Conservation (phyloP, 306 rosid genomes). For the Castanopsis chinensis region DNA sequence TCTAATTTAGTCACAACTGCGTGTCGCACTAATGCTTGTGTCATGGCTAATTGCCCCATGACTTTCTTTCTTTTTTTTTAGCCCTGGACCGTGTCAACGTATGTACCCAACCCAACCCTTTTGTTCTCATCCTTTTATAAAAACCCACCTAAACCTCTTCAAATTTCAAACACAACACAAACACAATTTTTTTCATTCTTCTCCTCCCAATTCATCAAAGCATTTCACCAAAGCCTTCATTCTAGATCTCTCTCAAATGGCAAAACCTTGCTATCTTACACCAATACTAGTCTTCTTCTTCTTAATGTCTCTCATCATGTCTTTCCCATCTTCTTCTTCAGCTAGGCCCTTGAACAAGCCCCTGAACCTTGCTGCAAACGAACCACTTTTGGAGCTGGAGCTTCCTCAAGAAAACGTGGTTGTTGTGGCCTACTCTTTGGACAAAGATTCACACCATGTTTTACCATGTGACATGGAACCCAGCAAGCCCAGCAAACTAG, state of each 20-base stretch:
- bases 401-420: slow-evolving; percentile 22
- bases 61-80: too few species aligned
- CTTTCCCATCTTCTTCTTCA: slow-evolving; percentile 6
- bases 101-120: too few species aligned
- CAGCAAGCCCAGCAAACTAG: neutral
- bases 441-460: neutral
- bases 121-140: too few species aligned
- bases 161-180: neutral
- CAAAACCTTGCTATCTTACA: slow-evolving; percentile 3
- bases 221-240: neutral
- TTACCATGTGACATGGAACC: slow-evolving; percentile 5
- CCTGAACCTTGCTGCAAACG: neutral
- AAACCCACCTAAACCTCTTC: too few species aligned
- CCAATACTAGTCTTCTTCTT: neutral
- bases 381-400: neutral
- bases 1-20: too few species aligned
- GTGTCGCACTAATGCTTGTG: too few species aligned
- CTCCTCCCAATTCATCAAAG: neutral
- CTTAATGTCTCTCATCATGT: slow-evolving; percentile 1
- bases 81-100: too few species aligned
- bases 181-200: too few species aligned
- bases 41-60: too few species aligned
- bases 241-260: slow-evolving; percentile 10
- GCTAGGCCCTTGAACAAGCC: slow-evolving; percentile 32
- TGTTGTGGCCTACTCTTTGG: neutral